Evolutionary conservation across 768 basidiomycete species (phyloP).

Genomic region (Lentinula boryana): DNA sequence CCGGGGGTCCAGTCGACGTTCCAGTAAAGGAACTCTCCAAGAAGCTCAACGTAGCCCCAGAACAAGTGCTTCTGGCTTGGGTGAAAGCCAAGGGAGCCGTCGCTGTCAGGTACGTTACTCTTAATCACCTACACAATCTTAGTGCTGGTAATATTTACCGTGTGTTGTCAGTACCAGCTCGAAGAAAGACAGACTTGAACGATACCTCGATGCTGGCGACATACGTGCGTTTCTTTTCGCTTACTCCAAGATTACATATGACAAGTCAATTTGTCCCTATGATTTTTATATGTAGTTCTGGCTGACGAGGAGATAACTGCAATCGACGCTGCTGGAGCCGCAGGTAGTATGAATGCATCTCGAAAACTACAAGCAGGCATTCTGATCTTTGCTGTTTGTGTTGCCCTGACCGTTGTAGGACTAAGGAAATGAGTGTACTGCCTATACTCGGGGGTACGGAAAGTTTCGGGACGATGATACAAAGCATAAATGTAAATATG

Average conservation of each 20-base stretch:
- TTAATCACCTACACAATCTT: neutral
- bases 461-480: too few relatives aligned
- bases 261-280: neutral
- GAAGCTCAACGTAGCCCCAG: constrained; percentile 43
- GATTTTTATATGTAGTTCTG: constrained; percentile 34
- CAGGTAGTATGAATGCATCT: neutral
- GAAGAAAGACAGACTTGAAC: constrained; percentile 56
- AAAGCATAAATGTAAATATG: too few relatives aligned
- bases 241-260: neutral
- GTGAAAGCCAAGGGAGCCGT: constrained; percentile 63
- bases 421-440: neutral
- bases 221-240: constrained; percentile 32
- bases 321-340: constrained; percentile 53
- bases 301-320: constrained; percentile 43
- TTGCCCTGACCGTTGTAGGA: neutral
- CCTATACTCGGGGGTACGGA: neutral
- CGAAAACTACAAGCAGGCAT: neutral
- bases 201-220: constrained; percentile 66
- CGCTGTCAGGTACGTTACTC: constrained; percentile 46
- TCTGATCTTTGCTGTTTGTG: neutral
- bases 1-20: constrained; percentile 57
- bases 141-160: neutral
- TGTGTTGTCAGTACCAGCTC: constrained; percentile 46
- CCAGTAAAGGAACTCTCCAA: constrained; percentile 50
- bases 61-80: constrained; percentile 72